Evolutionary conservation across 2,329 filamentous ascomycete species (phyloP).

Genomic region (Scytalidium lignicola): DNA sequence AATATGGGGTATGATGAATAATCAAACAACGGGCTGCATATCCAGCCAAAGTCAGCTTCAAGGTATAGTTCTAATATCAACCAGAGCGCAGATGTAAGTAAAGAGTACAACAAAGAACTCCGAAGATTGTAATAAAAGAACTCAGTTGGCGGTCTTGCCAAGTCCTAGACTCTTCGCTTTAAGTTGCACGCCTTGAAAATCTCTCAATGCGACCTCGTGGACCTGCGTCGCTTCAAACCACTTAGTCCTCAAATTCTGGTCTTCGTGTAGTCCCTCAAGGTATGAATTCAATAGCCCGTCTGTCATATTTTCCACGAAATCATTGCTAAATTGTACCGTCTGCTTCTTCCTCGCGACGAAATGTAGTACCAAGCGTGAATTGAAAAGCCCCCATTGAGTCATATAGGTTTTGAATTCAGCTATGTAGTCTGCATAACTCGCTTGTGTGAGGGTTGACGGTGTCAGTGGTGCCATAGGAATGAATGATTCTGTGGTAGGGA

Average conservation of each 20-base stretch:
- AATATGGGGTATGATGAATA: too few relatives aligned
- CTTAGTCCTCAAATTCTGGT: constrained; percentile 52
- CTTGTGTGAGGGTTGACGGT: constrained; percentile 43
- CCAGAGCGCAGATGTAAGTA: not conserved
- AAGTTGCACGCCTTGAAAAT: constrained; percentile 34
- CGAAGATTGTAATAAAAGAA: not conserved
- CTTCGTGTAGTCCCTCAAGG: constrained; percentile 53
- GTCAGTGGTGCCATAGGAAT: constrained; percentile 43
- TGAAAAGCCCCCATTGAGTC: constrained; percentile 45
- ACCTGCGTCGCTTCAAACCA: constrained; percentile 55
- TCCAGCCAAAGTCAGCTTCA: too few relatives aligned
- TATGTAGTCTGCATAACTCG: constrained; percentile 45
- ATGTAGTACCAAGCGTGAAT: constrained; percentile 49
- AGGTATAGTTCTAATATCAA: too few relatives aligned
- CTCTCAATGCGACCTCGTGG: constrained; percentile 51
- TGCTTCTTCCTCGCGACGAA: constrained; percentile 46
- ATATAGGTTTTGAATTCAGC: constrained; percentile 51
- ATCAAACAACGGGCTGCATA: too few relatives aligned
- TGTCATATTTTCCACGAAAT: not conserved
- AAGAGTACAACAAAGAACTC: not conserved
- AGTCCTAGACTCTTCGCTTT: not conserved
- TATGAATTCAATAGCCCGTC: constrained; percentile 51
- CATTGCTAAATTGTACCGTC: constrained; percentile 20
- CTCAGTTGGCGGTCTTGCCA: not conserved
- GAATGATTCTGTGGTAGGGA: constrained; percentile 31